Percentiles rank a stretch among this genome's conserved stretches.
These are phyloP conservation scores for Tolypocladium inflatum DNA, from an alignment of 2,329 filamentous ascomycete genomes.

Conservation along the genomic window DNA sequence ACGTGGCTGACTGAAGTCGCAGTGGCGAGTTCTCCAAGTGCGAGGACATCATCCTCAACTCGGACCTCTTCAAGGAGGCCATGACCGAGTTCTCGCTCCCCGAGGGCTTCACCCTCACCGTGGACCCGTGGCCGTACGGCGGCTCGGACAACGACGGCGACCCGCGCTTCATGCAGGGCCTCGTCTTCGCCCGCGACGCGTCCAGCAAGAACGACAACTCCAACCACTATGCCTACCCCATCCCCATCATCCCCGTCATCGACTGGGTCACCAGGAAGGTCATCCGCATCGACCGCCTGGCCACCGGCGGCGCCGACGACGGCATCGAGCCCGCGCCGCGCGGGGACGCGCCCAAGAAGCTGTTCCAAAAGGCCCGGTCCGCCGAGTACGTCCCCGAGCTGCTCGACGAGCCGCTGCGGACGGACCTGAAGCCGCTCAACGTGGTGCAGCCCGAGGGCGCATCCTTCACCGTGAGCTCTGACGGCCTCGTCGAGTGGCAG, in stretches of 20 bases:
- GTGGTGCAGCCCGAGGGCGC: conserved; percentile 62
- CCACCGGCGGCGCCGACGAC: conserved; percentile 37
- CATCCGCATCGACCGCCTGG: conserved; percentile 47
- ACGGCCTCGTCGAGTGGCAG: conserved; percentile 48
- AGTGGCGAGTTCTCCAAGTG: conserved; percentile 31
- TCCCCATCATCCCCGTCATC: conserved; percentile 51
- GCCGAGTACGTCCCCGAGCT: conserved; percentile 43
- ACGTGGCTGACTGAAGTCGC: not conserved
- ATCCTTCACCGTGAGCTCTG: conserved; percentile 47
- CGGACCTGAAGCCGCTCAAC: conserved; percentile 58
- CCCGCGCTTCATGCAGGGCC: conserved; percentile 37
- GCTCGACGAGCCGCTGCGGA: conserved; percentile 33
- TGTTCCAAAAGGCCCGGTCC: conserved; percentile 29
- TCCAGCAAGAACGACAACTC: conserved; percentile 39
- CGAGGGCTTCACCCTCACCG: conserved; percentile 30
- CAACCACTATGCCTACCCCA: conserved; percentile 53
- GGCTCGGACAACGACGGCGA: conserved; percentile 29
- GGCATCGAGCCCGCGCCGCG: conserved; percentile 26
- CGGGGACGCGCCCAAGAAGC: conserved; percentile 30
- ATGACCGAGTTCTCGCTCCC: conserved; percentile 37
- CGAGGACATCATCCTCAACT: conserved; percentile 29
- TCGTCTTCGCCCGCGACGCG: conserved; percentile 36
- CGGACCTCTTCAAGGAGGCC: conserved; percentile 35
- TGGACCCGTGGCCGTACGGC: conserved; percentile 60
- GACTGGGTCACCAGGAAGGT: conserved; percentile 45